Conservation (phyloP, 179 eudicot genomes). For the Beta corolliflora region DNA sequence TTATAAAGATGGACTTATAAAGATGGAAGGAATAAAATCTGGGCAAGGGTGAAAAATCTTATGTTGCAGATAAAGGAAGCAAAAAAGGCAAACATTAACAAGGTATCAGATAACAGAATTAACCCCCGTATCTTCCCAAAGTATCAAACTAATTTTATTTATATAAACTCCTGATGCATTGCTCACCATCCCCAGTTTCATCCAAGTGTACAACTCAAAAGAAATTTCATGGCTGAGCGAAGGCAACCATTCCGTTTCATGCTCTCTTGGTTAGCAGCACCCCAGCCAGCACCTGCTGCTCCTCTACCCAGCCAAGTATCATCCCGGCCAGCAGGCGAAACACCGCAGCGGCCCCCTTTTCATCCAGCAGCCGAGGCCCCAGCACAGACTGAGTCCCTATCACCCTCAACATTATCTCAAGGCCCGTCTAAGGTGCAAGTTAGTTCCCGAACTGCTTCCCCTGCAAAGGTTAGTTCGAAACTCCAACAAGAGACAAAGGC, state of each 20-base stretch:
- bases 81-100: constrained; percentile 22
- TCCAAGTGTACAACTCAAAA: background rate
- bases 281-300: constrained; percentile 22
- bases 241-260: constrained; percentile 46
- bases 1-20: background rate
- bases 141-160: constrained; percentile 30
- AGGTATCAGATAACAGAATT: too few relatives aligned
- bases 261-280: constrained; percentile 47
- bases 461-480: constrained; percentile 15
- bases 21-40: constrained; percentile 8
- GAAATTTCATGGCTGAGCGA: constrained; percentile 39
- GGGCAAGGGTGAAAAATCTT: constrained; percentile 15
- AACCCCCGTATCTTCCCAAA: constrained; percentile 14
- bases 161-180: constrained; percentile 11
- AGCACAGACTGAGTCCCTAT: constrained; percentile 23
- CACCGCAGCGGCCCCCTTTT: constrained; percentile 39
- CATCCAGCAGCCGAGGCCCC: constrained; percentile 35
- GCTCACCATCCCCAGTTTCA: background rate
- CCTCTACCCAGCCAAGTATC: constrained; percentile 12
- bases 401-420: constrained; percentile 27
- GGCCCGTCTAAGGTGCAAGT: constrained; percentile 5
- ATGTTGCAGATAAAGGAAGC: constrained; percentile 18
- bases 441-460: constrained; percentile 2
- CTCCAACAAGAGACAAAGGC: background rate
- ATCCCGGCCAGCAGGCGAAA: constrained; percentile 13